Conservation (phyloP, 2,329 filamentous ascomycete genomes). For the Alternaria sp. region DNA sequence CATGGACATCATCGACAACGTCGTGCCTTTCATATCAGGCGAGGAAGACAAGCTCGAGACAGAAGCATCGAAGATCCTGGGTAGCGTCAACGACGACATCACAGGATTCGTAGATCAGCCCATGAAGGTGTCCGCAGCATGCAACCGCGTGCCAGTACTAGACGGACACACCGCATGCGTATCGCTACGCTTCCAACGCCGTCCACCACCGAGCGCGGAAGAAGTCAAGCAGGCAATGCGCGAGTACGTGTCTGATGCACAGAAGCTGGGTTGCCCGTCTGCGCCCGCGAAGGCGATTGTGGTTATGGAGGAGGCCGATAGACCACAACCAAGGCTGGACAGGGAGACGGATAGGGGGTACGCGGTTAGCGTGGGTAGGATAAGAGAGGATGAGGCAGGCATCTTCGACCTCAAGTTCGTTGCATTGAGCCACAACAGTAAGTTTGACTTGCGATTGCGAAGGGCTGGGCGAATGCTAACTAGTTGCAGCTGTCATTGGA, state of each 20-base stretch:
- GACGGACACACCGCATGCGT: conserved; percentile 97
- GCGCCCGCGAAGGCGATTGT: conserved; percentile 82
- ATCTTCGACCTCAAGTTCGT: conserved; percentile 97
- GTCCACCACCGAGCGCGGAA: conserved; percentile 75
- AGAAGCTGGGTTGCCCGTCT: conserved; percentile 83
- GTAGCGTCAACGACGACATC: conserved; percentile 71
- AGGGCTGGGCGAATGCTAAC: conserved; percentile 22
- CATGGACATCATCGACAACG: conserved; percentile 97
- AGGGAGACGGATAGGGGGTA: conserved; percentile 85
- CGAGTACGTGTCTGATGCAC: conserved; percentile 80
- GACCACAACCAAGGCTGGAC: conserved; percentile 90
- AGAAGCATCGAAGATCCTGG: conserved; percentile 94
- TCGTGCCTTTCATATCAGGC: conserved; percentile 89
- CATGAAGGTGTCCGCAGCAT: conserved; percentile 82
- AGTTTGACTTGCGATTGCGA: conserved; percentile 43
- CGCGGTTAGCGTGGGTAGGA: conserved; percentile 86
- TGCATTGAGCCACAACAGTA: conserved; percentile 82
- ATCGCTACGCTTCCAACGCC: conserved; percentile 78
- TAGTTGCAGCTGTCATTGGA: conserved; percentile 74
- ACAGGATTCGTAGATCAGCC: conserved; percentile 80
- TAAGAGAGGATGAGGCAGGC: conserved; percentile 83
- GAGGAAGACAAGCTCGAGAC: conserved; percentile 97
- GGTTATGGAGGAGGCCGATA: conserved; percentile 87
- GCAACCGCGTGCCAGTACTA: conserved; percentile 92
- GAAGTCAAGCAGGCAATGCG: conserved; percentile 80